Percentiles rank a stretch among this genome's conserved stretches.
These are phyloP conservation scores for Phytophthora colocasiae DNA, from an alignment of 352 stramenopile species.

Conservation along the genomic window DNA sequence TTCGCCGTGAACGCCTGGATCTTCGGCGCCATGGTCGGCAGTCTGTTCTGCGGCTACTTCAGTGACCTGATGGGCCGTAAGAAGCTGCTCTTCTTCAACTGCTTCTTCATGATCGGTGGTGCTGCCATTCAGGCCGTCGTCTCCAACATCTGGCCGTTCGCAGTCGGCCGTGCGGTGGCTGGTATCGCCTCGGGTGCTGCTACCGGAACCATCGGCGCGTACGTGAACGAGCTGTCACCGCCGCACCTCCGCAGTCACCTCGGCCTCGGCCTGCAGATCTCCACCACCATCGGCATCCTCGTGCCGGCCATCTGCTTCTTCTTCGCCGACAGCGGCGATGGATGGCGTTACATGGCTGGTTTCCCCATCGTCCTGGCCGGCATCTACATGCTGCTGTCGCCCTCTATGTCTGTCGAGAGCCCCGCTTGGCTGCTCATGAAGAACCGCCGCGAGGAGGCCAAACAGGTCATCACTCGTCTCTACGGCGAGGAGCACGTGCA, in stretches of 20 bases:
- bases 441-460: slow-evolving; percentile 20
- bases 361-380: slow-evolving; percentile 54
- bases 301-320: slow-evolving; percentile 32
- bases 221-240: slow-evolving; percentile 25
- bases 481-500: slow-evolving; percentile 29
- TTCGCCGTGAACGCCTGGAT: slow-evolving; percentile 51
- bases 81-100: slow-evolving; percentile 35
- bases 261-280: slow-evolving; percentile 39
- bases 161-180: slow-evolving; percentile 29
- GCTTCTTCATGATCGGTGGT: slow-evolving; percentile 47
- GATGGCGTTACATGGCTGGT: slow-evolving; percentile 58
- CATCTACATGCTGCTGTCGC: slow-evolving; percentile 45
- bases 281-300: slow-evolving; percentile 38
- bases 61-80: slow-evolving; percentile 38
- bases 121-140: slow-evolving; percentile 42
- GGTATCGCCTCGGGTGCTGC: slow-evolving; percentile 20
- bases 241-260: slow-evolving; percentile 31
- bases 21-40: slow-evolving; percentile 58
- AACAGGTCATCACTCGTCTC: slow-evolving; percentile 25
- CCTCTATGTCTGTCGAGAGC: slow-evolving; percentile 18
- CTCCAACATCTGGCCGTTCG: slow-evolving; percentile 40
- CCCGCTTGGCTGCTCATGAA: slow-evolving; percentile 23
- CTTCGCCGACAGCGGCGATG: slow-evolving; percentile 33
- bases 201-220: slow-evolving; percentile 16
- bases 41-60: slow-evolving; percentile 46